Evolutionary conservation across 495 filamentous ascomycete genomes (phyloP).

Genomic region (Bacidia rubella): DNA sequence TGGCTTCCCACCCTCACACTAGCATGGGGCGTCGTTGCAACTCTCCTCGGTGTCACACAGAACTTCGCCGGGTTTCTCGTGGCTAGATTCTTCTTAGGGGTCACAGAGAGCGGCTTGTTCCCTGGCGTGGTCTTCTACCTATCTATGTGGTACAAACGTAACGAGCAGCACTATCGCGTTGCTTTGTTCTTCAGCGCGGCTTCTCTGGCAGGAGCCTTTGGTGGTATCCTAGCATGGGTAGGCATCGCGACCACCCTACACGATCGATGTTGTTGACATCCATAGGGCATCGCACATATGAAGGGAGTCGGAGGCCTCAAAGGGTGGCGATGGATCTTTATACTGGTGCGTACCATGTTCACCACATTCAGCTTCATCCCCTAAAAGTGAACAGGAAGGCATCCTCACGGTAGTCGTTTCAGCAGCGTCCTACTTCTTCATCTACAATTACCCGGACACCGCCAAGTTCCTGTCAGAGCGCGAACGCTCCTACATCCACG

Average conservation of each 20-base stretch:
- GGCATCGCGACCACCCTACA: slow-evolving; percentile 1
- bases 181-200: slow-evolving; percentile 65
- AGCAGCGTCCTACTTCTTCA: slow-evolving; percentile 49
- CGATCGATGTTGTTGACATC: neutral
- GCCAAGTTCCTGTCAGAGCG: slow-evolving; percentile 53
- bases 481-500: slow-evolving; percentile 46
- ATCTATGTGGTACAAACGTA: slow-evolving; percentile 74
- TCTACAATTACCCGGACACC: slow-evolving; percentile 58
- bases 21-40: slow-evolving; percentile 52
- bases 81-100: slow-evolving; percentile 48
- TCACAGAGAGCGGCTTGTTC: slow-evolving; percentile 36
- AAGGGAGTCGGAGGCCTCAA: slow-evolving; percentile 45
- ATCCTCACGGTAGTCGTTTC: slow-evolving; percentile 53
- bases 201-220: slow-evolving; percentile 66
- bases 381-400: slow-evolving; percentile 48
- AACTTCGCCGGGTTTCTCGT: slow-evolving; percentile 51
- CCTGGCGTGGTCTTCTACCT: slow-evolving; percentile 71
- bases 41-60: slow-evolving; percentile 54
- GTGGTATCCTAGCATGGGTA: slow-evolving; percentile 57
- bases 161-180: slow-evolving; percentile 58
- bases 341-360: slow-evolving; percentile 39
- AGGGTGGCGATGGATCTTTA: slow-evolving; percentile 80
- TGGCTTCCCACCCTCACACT: slow-evolving; percentile 46
- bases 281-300: slow-evolving; percentile 43
- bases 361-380: too few relatives aligned